Base-by-base conservation (phyloP, 75 land plant genomes). In the Sequoia sempervirens region DNA sequence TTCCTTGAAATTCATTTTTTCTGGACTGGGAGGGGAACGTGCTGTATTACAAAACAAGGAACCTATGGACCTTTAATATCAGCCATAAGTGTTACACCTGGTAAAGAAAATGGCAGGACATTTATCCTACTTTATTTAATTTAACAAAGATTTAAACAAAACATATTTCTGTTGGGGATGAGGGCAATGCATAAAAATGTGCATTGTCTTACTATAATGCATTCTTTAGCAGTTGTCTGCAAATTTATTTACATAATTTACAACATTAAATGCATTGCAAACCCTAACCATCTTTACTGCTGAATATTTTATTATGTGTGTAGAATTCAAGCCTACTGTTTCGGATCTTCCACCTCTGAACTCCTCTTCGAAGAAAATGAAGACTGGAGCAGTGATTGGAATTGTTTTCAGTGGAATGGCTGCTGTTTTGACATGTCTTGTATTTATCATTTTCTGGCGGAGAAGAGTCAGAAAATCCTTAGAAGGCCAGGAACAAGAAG, bases 311-410 rank as follows among this genome's bases (percentile, higher is more conserved):
- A 8, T 18, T 40, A n/a, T n/a, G n/a, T n/a, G 78, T 43, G 68
- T 89, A 90, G 94, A 90, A 73, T 92, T 90, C 41, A 46, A 3
- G n/a, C 94, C 94, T 1, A 89, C 88, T 52, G 92, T 90, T 5
- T 15, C 36, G 3, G 85, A 86, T 81, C 74, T 15, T 38, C 76
- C 85, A 83, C 85, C 90, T 83, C 11, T 30, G 12, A 41, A 82
- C 79, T n/a, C 52, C 68, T 14, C 18, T 73, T 52, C 10, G 54
- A 34, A 36, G 80, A 82, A 26, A 28, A 82, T 66, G 64, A 81
- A 81, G 66, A 91, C 81, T 28, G 54, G 58, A 23, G 80, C 84
- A 50, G 56, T 30, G 15, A 86, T 87, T 75, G 28, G 88, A 54
- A 81, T 84, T 80, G 83, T 88, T 23, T 89, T 89, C 15, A 23